Percentiles rank a stretch among this genome's conserved stretches.
Conservation (phyloP, 768 basidiomycete species). For the Vararia minispora region DNA sequence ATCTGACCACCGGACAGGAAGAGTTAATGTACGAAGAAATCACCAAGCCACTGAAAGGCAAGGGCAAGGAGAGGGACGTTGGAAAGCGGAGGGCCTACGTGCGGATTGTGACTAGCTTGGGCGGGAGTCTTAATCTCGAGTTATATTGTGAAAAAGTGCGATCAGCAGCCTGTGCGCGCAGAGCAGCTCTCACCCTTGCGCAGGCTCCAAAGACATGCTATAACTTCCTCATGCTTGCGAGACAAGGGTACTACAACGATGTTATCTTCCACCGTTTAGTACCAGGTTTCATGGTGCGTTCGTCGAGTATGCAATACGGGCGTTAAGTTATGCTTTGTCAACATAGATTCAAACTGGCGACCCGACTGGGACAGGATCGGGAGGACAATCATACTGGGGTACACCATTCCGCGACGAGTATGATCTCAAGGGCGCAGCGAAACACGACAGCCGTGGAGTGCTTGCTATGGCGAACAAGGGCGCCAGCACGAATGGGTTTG, state of each 20-base stretch:
- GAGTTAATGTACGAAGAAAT: slow-evolving; percentile 98
- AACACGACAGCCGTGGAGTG: slow-evolving; percentile 75
- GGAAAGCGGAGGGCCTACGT: slow-evolving; percentile 90
- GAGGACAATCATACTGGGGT: slow-evolving; percentile 91
- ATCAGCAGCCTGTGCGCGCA: too few relatives aligned
- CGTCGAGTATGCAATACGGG: neutral
- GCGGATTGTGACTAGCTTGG: slow-evolving; percentile 88
- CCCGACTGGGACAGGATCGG: slow-evolving; percentile 90
- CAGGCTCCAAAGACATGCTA: slow-evolving; percentile 98
- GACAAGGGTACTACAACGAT: slow-evolving; percentile 82
- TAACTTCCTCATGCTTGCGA: slow-evolving; percentile 92
- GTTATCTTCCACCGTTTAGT: slow-evolving; percentile 88
- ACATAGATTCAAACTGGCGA: slow-evolving; percentile 92
- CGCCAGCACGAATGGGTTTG: slow-evolving; percentile 74
- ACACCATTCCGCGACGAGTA: slow-evolving; percentile 94
- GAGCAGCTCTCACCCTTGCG: too few relatives aligned
- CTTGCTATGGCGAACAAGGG: slow-evolving; percentile 97
- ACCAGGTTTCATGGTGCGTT: slow-evolving; percentile 84
- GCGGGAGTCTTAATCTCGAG: slow-evolving; percentile 76
- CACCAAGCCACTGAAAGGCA: slow-evolving; percentile 65
- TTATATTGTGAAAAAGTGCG: slow-evolving; percentile 82
- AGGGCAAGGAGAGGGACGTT: slow-evolving; percentile 89
- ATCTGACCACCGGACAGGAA: slow-evolving; percentile 38
- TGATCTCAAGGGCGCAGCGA: slow-evolving; percentile 78
- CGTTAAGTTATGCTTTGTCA: slow-evolving; percentile 5